Base-by-base conservation (phyloP, 768 basidiomycete species). In the Russula abietina region DNA sequence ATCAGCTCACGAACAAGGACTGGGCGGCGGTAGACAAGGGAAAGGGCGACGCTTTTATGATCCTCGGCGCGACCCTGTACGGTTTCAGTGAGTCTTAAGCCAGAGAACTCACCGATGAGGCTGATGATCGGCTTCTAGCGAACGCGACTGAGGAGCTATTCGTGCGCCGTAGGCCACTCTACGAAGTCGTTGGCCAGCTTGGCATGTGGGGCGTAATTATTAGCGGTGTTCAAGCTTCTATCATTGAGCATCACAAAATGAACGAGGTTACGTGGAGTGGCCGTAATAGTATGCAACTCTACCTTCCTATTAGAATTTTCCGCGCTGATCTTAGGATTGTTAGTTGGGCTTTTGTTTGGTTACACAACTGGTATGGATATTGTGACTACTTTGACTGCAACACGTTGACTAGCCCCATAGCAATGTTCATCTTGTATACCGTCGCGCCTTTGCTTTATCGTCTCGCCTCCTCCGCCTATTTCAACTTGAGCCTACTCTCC, bases 141-240 rank as follows among this genome's bases (percentile, higher is more conserved):
- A 93, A 93, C 67, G 89, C 91, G 32, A 91, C 89, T 0, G 92
- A 94, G 71, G 92, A 93, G 70, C 89, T 89, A 73, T 83, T 93
- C 62, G 92, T 94, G 33, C 81, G 91, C 62, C 83, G 75, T 67
- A 79, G 84, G 14, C 92, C 92, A 6, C 75, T 93, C 45, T 93
- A 91, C 68, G 92, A 93, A 76, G 89, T 93, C 60, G 85, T 93
- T 19, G 92, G 92, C 12, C 89, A 91, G 72, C 74, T 93, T 53
- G 92, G 92, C 8, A 84, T 93, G 81, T 94, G 83, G 81, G 92
- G 91, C 32, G 82, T 84, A 59, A 71, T 93, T 54, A 85, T 93
- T 71, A 89, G 87, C 68, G 87, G 87, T 6, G 81, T 87, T 53
- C 91, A 93, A 73, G 85, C 88, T 1, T 82, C 89, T 26, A 81